A percentile compares a stretch with the other conserved stretches of the same genome.
Evolutionary conservation across 495 filamentous ascomycete species (phyloP).

Genomic region (Neurospora hispaniola): DNA sequence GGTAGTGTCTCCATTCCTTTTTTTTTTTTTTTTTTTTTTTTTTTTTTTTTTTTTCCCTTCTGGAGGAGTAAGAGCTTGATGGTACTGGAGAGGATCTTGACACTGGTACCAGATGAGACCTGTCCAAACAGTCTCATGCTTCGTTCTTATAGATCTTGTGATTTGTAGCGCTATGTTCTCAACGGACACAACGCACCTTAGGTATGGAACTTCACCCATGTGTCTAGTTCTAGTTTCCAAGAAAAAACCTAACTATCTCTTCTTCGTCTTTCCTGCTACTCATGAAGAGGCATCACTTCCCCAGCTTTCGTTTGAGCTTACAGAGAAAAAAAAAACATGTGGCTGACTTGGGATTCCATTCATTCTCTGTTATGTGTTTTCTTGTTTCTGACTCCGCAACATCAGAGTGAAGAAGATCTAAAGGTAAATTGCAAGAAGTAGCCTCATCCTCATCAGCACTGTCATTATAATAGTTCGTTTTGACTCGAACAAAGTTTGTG

Average conservation of each 20-base stretch:
- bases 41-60: neutral
- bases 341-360: neutral
- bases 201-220: too few relatives aligned
- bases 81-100: neutral
- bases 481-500: too few relatives aligned
- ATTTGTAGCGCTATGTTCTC: neutral
- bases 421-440: too few relatives aligned
- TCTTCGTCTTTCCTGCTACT: neutral
- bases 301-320: neutral
- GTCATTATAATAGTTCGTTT: too few relatives aligned
- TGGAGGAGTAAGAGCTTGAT: neutral
- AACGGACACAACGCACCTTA: neutral
- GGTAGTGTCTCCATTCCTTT: neutral
- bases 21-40: neutral
- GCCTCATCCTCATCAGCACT: too few relatives aligned
- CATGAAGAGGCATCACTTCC: neutral
- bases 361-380: neutral
- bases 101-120: neutral
- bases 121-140: neutral
- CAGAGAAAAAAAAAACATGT: neutral
- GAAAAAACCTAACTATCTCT: neutral
- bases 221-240: neutral
- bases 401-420: neutral
- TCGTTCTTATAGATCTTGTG: neutral
- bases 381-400: neutral